Evolutionary conservation across 2,329 filamentous ascomycete species (phyloP).

Genomic region (Aspergillus caelatus): DNA sequence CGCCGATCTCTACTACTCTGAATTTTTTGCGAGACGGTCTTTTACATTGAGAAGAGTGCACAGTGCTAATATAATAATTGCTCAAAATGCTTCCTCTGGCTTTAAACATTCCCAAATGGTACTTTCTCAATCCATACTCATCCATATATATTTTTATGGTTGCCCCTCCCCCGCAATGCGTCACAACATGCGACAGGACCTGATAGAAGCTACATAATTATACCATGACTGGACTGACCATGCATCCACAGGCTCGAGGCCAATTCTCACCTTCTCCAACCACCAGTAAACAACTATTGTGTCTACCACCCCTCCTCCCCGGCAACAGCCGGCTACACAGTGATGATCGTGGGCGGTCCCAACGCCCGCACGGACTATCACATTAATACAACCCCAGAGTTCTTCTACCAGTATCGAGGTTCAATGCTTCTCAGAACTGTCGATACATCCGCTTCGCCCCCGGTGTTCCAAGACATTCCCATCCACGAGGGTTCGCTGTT

Average conservation of each 20-base stretch:
- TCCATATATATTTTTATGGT: background rate
- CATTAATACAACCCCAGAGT: constrained; percentile 94
- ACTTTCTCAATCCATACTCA: constrained; percentile 7
- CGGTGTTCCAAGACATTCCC: constrained; percentile 76
- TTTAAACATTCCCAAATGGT: constrained; percentile 53
- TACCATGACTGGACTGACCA: constrained; percentile 3
- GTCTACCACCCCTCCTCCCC: constrained; percentile 70
- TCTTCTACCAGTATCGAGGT: constrained; percentile 96
- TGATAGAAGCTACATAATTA: background rate
- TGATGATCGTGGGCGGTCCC: constrained; percentile 89
- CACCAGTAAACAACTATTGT: constrained; percentile 96
- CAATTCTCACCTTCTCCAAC: constrained; percentile 89
- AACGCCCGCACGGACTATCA: constrained; percentile 98
- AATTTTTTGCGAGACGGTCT: background rate
- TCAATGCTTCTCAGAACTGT: constrained; percentile 93
- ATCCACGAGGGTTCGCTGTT: constrained; percentile 95
- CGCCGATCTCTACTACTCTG: background rate
- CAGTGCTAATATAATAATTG: background rate
- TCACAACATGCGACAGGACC: background rate
- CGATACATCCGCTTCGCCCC: constrained; percentile 59
- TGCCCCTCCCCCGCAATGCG: constrained; percentile 23
- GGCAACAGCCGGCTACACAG: constrained; percentile 92
- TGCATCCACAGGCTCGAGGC: constrained; percentile 71
- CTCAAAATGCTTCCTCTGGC: constrained; percentile 40
- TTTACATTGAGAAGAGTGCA: background rate